A percentile compares a stretch with the other conserved stretches of the same genome.
Conservation (phyloP, 768 basidiomycete species). For the Gymnopilus junonius region DNA sequence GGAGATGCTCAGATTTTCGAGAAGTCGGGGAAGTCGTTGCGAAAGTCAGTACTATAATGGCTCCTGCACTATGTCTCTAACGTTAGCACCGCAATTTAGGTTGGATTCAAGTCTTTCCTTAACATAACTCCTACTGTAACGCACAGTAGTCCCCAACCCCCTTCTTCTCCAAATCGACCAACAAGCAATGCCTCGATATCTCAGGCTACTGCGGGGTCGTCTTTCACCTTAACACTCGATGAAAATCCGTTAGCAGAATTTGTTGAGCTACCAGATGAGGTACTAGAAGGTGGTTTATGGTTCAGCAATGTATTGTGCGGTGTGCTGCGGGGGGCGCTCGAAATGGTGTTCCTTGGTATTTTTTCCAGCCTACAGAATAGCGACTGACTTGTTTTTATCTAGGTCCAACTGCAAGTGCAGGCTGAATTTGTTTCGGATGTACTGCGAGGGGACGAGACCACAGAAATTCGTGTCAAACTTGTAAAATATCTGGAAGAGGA, state of each 20-base stretch:
- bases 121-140: slow-evolving; percentile 87
- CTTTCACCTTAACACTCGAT: slow-evolving; percentile 86
- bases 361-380: not conserved
- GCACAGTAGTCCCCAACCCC: slow-evolving; percentile 61
- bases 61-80: not conserved
- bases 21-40: slow-evolving; percentile 96
- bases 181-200: slow-evolving; percentile 41
- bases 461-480: slow-evolving; percentile 90
- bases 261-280: slow-evolving; percentile 95
- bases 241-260: slow-evolving; percentile 98
- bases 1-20: slow-evolving; percentile 90
- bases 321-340: slow-evolving; percentile 88
- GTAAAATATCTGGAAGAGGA: slow-evolving; percentile 96
- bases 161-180: slow-evolving; percentile 53
- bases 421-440: slow-evolving; percentile 89
- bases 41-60: slow-evolving; percentile 60
- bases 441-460: slow-evolving; percentile 90
- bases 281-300: slow-evolving; percentile 91
- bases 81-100: slow-evolving; percentile 51
- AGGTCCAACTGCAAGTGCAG: slow-evolving; percentile 98
- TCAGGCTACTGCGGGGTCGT: slow-evolving; percentile 53
- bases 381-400: slow-evolving; percentile 12
- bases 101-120: slow-evolving; percentile 97
- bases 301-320: slow-evolving; percentile 97
- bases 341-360: slow-evolving; percentile 76